These are phyloP conservation scores for Nelumbo lutea DNA, from an alignment of 164 flowering plant genomes.

Conservation along the genomic window DNA sequence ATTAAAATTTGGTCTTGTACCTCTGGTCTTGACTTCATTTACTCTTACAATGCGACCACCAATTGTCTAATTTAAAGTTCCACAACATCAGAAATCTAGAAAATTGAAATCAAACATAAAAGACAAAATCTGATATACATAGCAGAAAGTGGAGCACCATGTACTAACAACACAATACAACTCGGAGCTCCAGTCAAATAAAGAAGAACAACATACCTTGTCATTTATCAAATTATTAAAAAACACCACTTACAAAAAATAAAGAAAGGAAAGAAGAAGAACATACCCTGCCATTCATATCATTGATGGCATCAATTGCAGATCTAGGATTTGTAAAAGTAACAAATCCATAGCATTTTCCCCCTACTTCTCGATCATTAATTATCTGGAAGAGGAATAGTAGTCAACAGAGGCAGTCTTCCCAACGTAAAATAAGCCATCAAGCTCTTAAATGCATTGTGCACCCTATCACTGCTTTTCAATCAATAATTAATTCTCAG, in stretches of 20 bases:
- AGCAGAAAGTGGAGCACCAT: neutral
- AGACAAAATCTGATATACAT: neutral
- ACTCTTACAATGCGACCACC: conserved; percentile 80
- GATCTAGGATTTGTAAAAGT: conserved; percentile 85
- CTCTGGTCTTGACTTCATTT: conserved; percentile 70
- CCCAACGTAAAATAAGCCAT: neutral
- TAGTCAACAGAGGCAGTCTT: neutral
- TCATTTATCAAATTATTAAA: conserved; percentile 53
- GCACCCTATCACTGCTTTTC: neutral
- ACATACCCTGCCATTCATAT: conserved; percentile 91
- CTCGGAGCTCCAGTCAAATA: neutral
- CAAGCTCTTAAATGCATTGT: neutral
- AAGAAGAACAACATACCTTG: conserved; percentile 44
- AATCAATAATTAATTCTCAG: neutral
- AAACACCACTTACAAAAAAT: neutral
- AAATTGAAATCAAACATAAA: neutral
- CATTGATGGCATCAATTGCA: conserved; percentile 69
- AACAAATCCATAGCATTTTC: conserved; percentile 92
- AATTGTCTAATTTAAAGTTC: conserved; percentile 48
- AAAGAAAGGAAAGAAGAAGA: neutral
- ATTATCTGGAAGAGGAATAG: conserved; percentile 47
- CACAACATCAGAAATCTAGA: conserved; percentile 19
- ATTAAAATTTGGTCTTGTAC: conserved; percentile 42
- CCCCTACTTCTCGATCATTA: conserved; percentile 68
- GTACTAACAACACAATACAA: neutral